Evolutionary conservation across 2,329 filamentous ascomycete species (phyloP).

Genomic region (Lecanicillium sp.): DNA sequence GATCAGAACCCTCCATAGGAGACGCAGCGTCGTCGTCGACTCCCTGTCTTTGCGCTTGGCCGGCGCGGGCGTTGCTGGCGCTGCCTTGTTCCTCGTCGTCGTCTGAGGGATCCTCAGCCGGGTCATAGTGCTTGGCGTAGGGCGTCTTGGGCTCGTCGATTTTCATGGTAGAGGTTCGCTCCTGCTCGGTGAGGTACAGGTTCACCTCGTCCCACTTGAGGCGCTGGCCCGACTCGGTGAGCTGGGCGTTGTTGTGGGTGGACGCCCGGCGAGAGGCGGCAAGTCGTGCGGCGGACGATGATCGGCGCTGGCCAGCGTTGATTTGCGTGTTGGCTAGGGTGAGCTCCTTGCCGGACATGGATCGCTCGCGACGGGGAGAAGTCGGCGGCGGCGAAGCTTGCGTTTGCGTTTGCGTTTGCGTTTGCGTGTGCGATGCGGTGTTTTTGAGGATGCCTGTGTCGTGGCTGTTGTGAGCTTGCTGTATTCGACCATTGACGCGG

Average conservation of each 20-base stretch:
- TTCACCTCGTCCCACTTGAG: slow-evolving; percentile 99
- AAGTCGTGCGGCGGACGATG: slow-evolving; percentile 60
- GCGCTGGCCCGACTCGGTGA: slow-evolving; percentile 54
- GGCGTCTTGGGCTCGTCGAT: slow-evolving; percentile 98
- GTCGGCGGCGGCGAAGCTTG: slow-evolving; percentile 22
- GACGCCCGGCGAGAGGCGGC: slow-evolving; percentile 66
- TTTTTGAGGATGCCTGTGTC: slow-evolving; percentile 95
- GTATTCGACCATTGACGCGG: not conserved
- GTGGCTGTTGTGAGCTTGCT: not conserved
- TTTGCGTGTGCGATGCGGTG: slow-evolving; percentile 54
- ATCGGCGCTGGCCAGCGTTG: slow-evolving; percentile 86
- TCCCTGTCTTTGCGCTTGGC: not conserved
- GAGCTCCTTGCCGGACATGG: slow-evolving; percentile 70
- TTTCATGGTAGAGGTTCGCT: slow-evolving; percentile 95
- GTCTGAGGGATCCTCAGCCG: slow-evolving; percentile 77
- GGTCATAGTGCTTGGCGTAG: slow-evolving; percentile 88
- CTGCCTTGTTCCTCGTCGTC: slow-evolving; percentile 36
- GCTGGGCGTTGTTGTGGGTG: slow-evolving; percentile 34
- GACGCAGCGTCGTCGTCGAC: no score
- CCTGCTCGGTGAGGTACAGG: slow-evolving; percentile 92
- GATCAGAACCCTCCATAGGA: slow-evolving; percentile 20
- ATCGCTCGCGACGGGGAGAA: slow-evolving; percentile 34
- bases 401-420: slow-evolving; percentile 22
- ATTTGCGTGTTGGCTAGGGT: slow-evolving; percentile 90
- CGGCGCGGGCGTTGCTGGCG: not conserved